phyloP scores from a whole-genome alignment of 2,329 filamentous ascomycete species.

The Scolecobasidium constrictum region DNA sequence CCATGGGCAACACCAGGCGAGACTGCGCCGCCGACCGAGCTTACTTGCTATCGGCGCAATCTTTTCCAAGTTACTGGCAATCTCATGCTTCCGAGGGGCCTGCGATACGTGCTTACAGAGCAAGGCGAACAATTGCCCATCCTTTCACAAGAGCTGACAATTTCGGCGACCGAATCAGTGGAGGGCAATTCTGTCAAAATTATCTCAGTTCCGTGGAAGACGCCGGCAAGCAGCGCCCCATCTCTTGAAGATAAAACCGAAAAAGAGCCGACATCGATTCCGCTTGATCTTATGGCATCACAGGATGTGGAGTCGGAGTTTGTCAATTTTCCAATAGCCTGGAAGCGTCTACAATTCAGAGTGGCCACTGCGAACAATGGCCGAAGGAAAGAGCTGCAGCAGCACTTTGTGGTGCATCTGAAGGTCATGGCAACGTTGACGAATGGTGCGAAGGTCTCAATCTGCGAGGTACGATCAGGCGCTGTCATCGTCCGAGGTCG shows the following conservation, averaged over 20 bases:
- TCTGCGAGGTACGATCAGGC: constrained; percentile 76
- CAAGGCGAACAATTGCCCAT: constrained; percentile 77
- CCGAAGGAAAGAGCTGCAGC: constrained; percentile 84
- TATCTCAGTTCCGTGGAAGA: constrained; percentile 97
- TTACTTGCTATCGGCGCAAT: constrained; percentile 93
- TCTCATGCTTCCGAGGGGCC: constrained; percentile 65
- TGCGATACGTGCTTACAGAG: constrained; percentile 73
- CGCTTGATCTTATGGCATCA: constrained; percentile 55
- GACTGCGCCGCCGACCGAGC: constrained; percentile 57
- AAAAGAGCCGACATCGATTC: constrained; percentile 76
- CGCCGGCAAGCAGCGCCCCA: constrained; percentile 60
- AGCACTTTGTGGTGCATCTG: constrained; percentile 85
- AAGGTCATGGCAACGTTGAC: constrained; percentile 77
- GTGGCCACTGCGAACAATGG: constrained; percentile 96
- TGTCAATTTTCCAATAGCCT: constrained; percentile 84
- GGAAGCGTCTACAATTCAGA: constrained; percentile 86
- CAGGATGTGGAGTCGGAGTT: constrained; percentile 69
- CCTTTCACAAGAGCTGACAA: constrained; percentile 69
- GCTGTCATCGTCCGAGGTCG: constrained; percentile 89
- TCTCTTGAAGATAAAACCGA: constrained; percentile 52
- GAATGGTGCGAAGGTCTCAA: constrained; percentile 69
- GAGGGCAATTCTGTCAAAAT: constrained; percentile 86
- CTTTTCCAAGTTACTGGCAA: constrained; percentile 92
- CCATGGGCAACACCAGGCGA: constrained; percentile 50
- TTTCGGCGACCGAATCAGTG: constrained; percentile 89